phyloP scores from a whole-genome alignment of 2,329 filamentous ascomycete genomes.

The Ophiocordyceps camponoti-rufipedis region DNA sequence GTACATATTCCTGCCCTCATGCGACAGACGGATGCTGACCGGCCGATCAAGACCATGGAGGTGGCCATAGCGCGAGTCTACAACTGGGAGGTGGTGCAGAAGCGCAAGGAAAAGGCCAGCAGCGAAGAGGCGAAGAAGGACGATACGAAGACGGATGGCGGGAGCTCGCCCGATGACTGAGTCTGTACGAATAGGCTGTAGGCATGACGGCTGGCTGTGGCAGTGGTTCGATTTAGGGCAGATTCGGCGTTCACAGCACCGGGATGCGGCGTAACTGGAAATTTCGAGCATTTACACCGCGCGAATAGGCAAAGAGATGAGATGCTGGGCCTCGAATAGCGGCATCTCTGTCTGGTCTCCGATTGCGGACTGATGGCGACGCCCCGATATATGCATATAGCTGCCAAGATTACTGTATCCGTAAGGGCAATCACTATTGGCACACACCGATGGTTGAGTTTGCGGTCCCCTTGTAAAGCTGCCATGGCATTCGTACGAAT shows the following conservation, averaged over 20 bases:
- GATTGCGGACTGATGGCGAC: too few species aligned
- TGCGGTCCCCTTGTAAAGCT: too few species aligned
- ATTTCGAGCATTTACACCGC: too few species aligned
- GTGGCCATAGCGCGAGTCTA: constrained; percentile 95
- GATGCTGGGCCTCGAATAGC: too few species aligned
- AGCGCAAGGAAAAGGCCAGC: constrained; percentile 71
- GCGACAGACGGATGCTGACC: not conserved
- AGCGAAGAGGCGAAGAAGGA: constrained; percentile 28
- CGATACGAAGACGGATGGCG: not conserved
- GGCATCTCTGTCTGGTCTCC: too few species aligned
- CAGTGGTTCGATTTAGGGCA: not conserved
- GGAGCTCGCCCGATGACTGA: not conserved
- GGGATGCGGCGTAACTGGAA: not conserved
- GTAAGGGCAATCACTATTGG: too few species aligned
- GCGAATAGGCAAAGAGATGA: too few species aligned
- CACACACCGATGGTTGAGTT: too few species aligned
- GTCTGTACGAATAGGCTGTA: not conserved
- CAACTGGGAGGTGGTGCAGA: constrained; percentile 96
- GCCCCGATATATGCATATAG: too few species aligned
- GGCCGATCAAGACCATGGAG: constrained; percentile 62
- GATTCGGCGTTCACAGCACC: not conserved
- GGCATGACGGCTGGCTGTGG: not conserved
- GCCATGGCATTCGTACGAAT: not conserved
- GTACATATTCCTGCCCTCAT: constrained; percentile 26
- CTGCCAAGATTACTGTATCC: too few species aligned